Percentiles rank a stretch among this genome's conserved stretches.
phyloP scores from a whole-genome alignment of 192 early-diverging fungal genomes.

The Phycomyces blakesleeanus region DNA sequence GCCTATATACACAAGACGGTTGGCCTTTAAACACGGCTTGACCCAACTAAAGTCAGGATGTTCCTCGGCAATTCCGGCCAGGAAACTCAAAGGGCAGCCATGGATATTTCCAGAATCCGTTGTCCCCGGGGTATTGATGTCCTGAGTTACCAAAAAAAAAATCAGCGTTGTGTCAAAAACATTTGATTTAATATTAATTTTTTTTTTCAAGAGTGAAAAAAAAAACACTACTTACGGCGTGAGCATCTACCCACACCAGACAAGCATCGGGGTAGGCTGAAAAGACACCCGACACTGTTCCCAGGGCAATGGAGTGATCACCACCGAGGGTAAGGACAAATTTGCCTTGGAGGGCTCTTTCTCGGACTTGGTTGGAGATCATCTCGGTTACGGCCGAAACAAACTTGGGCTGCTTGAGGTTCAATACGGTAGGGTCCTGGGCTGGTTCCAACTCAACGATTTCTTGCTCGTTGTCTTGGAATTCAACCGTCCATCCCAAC shows the following conservation, averaged over 20 bases:
- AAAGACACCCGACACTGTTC: slow-evolving; percentile 78
- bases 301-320: slow-evolving; percentile 93
- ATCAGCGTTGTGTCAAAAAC: neutral
- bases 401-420: slow-evolving; percentile 81
- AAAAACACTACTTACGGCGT: slow-evolving; percentile 60
- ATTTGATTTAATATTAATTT: neutral
- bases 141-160: slow-evolving; percentile 34
- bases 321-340: slow-evolving; percentile 90
- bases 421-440: slow-evolving; percentile 67
- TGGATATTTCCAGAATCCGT: slow-evolving; percentile 92
- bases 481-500: slow-evolving; percentile 77
- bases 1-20: slow-evolving; percentile 92
- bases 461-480: slow-evolving; percentile 67
- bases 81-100: slow-evolving; percentile 90
- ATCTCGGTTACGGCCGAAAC: slow-evolving; percentile 74
- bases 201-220: neutral
- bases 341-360: slow-evolving; percentile 60
- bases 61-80: slow-evolving; percentile 75
- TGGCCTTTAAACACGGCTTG: slow-evolving; percentile 64
- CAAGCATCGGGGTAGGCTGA: slow-evolving; percentile 74
- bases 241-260: slow-evolving; percentile 94
- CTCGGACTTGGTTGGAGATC: slow-evolving; percentile 62
- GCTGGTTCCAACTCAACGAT: slow-evolving; percentile 65
- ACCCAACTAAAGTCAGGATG: slow-evolving; percentile 75
- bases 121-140: slow-evolving; percentile 89